Percentiles rank a stretch among this genome's conserved stretches.
Conservation (phyloP, 768 basidiomycete species). For the Trametes cinnabarina region DNA sequence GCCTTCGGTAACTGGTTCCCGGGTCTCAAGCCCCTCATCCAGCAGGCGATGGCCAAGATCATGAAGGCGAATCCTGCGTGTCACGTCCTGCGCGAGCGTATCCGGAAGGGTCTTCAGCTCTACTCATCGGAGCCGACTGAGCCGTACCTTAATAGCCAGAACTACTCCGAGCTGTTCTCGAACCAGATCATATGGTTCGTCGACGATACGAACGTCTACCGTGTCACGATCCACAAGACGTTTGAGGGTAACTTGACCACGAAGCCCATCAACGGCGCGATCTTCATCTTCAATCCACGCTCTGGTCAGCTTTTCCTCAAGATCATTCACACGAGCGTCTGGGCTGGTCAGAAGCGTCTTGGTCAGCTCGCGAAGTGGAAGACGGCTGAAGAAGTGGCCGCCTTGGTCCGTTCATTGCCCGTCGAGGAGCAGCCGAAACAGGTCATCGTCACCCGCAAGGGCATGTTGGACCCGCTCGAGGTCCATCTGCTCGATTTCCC, state of each 20-base stretch:
- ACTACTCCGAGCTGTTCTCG: constrained; percentile 93
- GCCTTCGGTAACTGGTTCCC: constrained; percentile 99
- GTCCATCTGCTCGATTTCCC: constrained; percentile 99
- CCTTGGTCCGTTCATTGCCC: constrained; percentile 93
- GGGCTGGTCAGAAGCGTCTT: constrained; percentile 99
- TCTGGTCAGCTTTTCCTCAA: constrained; percentile 98
- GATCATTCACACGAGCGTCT: constrained; percentile 99
- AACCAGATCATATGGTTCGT: constrained; percentile 99
- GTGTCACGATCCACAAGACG: constrained; percentile 98
- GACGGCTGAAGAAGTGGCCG: constrained; percentile 99
- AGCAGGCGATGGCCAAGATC: constrained; percentile 99
- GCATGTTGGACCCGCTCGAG: constrained; percentile 98
- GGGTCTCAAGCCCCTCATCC: constrained; percentile 95
- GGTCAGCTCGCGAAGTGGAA: constrained; percentile 99
- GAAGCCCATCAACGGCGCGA: constrained; percentile 97
- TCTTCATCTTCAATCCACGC: constrained; percentile 99
- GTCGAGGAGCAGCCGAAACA: constrained; percentile 99
- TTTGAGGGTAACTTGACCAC: constrained; percentile 99
- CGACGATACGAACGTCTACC: constrained; percentile 99
- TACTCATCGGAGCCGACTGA: constrained; percentile 99
- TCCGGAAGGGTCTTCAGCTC: constrained; percentile 95
- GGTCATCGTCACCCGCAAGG: constrained; percentile 99
- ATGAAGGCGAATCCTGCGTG: constrained; percentile 99
- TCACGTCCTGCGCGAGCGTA: constrained; percentile 97
- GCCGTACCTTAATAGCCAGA: constrained; percentile 98